A percentile compares a stretch with the other conserved stretches of the same genome.
Conservation (phyloP, 1,284 basidiomycete species). For the Ceraceosorus guamensis region DNA sequence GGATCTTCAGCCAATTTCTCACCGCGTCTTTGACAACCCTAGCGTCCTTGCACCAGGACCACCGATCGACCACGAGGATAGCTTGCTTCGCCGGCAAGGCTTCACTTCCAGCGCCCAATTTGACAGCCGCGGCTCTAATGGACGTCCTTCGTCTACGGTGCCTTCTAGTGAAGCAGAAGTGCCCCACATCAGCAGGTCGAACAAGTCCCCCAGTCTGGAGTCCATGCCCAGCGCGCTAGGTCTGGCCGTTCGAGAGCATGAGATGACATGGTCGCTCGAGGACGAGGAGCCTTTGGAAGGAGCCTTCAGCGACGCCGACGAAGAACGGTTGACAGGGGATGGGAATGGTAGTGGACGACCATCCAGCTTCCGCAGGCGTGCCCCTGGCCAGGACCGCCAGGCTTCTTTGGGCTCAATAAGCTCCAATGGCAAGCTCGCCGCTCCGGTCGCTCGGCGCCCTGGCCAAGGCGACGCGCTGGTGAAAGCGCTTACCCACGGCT, state of each 20-base stretch:
- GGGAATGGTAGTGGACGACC: too few relatives aligned
- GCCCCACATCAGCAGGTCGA: background rate
- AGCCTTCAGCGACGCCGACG: background rate
- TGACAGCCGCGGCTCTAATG: too few relatives aligned
- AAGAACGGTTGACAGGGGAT: background rate
- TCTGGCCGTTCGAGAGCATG: background rate
- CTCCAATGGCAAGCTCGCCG: too few relatives aligned
- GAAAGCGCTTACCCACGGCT: too few relatives aligned
- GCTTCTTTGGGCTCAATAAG: too few relatives aligned
- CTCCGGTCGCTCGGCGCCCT: too few relatives aligned
- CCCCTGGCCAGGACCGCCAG: too few relatives aligned
- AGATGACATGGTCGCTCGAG: background rate
- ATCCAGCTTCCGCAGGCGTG: too few relatives aligned
- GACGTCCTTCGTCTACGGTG: background rate
- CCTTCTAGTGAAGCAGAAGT: background rate
- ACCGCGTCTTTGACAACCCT: conserved; percentile 1
- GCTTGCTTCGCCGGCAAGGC: too few relatives aligned
- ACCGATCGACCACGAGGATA: background rate
- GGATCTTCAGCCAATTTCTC: conserved; percentile 4
- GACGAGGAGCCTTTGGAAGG: background rate
- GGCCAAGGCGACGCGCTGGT: too few relatives aligned
- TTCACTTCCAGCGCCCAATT: background rate
- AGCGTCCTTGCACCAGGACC: background rate
- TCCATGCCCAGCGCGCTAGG: background rate
- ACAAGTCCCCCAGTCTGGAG: background rate